Conservation (phyloP, 2,329 filamentous ascomycete genomes). For the Botrytis tulipae region DNA sequence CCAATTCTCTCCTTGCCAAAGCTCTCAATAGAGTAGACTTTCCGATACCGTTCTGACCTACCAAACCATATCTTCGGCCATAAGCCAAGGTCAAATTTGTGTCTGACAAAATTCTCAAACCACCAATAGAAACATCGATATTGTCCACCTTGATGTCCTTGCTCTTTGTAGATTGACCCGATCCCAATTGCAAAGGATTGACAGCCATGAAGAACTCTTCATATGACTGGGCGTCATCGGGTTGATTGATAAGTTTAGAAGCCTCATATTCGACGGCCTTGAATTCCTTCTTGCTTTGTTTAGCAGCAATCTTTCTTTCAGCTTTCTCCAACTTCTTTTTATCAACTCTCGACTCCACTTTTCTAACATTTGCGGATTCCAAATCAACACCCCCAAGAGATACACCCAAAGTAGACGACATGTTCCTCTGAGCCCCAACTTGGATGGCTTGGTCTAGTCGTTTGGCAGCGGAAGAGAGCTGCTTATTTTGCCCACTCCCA, state of each 20-base stretch:
- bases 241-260: conserved; percentile 79
- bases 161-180: conserved; percentile 73
- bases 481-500: conserved; percentile 63
- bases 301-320: conserved; percentile 93
- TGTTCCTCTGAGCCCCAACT: conserved; percentile 89
- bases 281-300: conserved; percentile 97
- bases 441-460: conserved; percentile 93
- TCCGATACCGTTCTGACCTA: conserved; percentile 99
- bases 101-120: conserved; percentile 84
- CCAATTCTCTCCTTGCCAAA: conserved; percentile 85
- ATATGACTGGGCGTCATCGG: conserved; percentile 84
- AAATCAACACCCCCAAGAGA: conserved; percentile 83
- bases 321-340: conserved; percentile 99
- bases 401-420: conserved; percentile 91
- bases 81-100: conserved; percentile 88
- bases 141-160: conserved; percentile 99
- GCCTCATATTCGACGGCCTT: conserved; percentile 98
- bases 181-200: conserved; percentile 88
- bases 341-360: conserved; percentile 97
- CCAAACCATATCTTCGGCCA: conserved; percentile 90
- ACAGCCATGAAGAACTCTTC: conserved; percentile 99
- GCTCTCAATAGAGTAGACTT: conserved; percentile 93
- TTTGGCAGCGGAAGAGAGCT: conserved; percentile 73
- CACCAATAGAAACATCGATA: conserved; percentile 90
- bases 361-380: conserved; percentile 87